Conservation (phyloP, 371 early-diverging fungal genomes). For the Saksenaea oblongispora region DNA sequence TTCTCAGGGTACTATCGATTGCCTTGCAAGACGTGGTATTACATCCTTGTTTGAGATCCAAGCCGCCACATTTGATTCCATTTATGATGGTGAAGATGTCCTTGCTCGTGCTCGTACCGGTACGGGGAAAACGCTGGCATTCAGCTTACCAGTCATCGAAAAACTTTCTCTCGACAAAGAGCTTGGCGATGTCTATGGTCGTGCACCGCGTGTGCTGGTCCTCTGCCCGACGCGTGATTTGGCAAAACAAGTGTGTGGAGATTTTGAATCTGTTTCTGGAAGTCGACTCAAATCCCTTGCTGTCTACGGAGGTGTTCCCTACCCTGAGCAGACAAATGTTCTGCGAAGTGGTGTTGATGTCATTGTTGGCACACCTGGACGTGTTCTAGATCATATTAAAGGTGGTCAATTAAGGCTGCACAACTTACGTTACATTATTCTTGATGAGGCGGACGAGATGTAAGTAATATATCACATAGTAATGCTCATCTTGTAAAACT, state of each 20-base stretch:
- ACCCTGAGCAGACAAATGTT: conserved; percentile 75
- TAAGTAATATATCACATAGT: conserved; percentile 8
- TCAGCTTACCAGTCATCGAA: conserved; percentile 88
- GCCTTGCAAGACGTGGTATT: conserved; percentile 73
- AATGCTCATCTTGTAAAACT: neutral
- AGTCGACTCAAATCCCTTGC: conserved; percentile 57
- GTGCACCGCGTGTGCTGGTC: conserved; percentile 84
- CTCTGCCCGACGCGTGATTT: conserved; percentile 95
- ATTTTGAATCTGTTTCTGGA: conserved; percentile 66
- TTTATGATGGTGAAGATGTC: conserved; percentile 88
- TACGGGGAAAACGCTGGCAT: conserved; percentile 93
- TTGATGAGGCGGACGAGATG: conserved; percentile 98
- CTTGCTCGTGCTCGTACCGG: conserved; percentile 97
- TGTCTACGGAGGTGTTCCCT: conserved; percentile 88
- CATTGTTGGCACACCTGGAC: conserved; percentile 97
- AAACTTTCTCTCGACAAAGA: conserved; percentile 59
- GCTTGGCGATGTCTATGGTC: conserved; percentile 45
- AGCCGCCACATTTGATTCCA: conserved; percentile 81
- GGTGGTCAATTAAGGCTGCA: conserved; percentile 78
- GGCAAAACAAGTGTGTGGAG: conserved; percentile 86
- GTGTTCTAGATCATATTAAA: conserved; percentile 94
- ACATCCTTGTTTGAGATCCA: conserved; percentile 91
- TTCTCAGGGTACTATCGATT: conserved; percentile 58
- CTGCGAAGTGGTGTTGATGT: conserved; percentile 92
- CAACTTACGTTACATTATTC: conserved; percentile 70